These are phyloP conservation scores for Henckelia pumila DNA, from an alignment of 257 asterid genomes.

Conservation along the genomic window DNA sequence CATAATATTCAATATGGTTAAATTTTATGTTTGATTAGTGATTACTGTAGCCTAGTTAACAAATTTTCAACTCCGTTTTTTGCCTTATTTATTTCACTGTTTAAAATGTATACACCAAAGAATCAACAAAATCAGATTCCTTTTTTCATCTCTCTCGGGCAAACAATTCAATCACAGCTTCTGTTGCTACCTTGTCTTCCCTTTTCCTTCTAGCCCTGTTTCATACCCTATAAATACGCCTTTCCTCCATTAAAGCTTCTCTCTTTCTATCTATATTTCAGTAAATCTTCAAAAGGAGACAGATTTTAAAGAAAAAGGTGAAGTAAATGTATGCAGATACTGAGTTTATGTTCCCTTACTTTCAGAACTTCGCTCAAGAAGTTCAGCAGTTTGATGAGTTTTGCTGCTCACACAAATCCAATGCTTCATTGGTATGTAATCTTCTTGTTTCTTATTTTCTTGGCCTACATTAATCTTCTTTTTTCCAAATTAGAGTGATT, in stretches of 20 bases:
- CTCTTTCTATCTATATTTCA: not conserved
- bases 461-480: slow-evolving; percentile 22
- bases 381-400: slow-evolving; percentile 61
- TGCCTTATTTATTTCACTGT: too few species aligned
- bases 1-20: too few species aligned
- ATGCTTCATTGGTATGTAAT: slow-evolving; percentile 51
- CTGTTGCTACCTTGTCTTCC: slow-evolving; percentile 25
- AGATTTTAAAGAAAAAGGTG: slow-evolving; percentile 5
- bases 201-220: slow-evolving; percentile 30
- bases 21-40: too few species aligned
- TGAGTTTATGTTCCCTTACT: slow-evolving; percentile 61
- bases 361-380: slow-evolving; percentile 56
- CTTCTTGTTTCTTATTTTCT: slow-evolving; percentile 7
- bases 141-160: slow-evolving; percentile 27
- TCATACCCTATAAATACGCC: slow-evolving; percentile 50
- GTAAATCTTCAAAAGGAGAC: slow-evolving; percentile 6
- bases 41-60: too few species aligned
- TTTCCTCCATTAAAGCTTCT: slow-evolving; percentile 27
- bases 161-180: slow-evolving; percentile 15
- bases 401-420: slow-evolving; percentile 47
- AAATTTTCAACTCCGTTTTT: too few species aligned
- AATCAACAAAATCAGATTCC: slow-evolving; percentile 50
- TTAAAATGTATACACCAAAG: not conserved
- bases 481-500: not conserved
- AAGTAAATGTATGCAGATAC: slow-evolving; percentile 73